Evolutionary conservation across 2,329 filamentous ascomycete species (phyloP), one percentile per base, ranked within the genome.

Genomic region (Hysterium pulicare): DNA sequence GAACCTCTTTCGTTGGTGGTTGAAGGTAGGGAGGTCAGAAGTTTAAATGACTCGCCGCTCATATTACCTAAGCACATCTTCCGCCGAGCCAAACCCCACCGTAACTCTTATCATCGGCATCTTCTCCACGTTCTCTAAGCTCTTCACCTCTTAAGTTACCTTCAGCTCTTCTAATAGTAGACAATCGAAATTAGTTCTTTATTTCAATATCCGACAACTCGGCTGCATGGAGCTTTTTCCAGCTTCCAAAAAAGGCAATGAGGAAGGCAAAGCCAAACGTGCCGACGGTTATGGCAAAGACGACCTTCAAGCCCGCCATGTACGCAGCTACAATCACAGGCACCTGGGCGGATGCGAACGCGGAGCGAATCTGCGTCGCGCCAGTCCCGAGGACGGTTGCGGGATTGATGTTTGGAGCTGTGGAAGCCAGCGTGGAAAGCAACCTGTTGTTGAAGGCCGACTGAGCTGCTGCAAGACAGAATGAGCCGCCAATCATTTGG

Each of bases 401-500:
- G 1, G 65, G 50, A 35, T 64, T 41, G 16, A 69, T 57, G 7
- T 42, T 47, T 2, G 69, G 67, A 1, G 62, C 62, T 4, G 59
- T 54, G 15, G 44, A 37, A 1, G 52, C 47, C 2, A 71, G 47
- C 1, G 46, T 45, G 3, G 41, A 44, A 22, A 62, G 44, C 2
- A 73, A 49, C 3, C 51, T 50, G 38, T 68, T 67, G n/a, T 55
- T 51, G 54, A 75, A 72, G 9, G 59, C 45, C 15, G 51, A 52
- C 47, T 72, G 66, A 1, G 53, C 66, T 10, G 66, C 64, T 1
- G 62, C 59, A 30, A 70, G 49, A 45, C 63, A 64, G 44, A 72
- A 54, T n/a, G 68, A 61, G 19, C 67, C 67, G 17, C 59, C 58
- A 13, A 72, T 47, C 11, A 57, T 62, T 46, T 71, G 65, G 50